A percentile compares a stretch with the other conserved stretches of the same genome.
phyloP scores from a whole-genome alignment of 2,329 filamentous ascomycete genomes.

The Diaporthe destruens region DNA sequence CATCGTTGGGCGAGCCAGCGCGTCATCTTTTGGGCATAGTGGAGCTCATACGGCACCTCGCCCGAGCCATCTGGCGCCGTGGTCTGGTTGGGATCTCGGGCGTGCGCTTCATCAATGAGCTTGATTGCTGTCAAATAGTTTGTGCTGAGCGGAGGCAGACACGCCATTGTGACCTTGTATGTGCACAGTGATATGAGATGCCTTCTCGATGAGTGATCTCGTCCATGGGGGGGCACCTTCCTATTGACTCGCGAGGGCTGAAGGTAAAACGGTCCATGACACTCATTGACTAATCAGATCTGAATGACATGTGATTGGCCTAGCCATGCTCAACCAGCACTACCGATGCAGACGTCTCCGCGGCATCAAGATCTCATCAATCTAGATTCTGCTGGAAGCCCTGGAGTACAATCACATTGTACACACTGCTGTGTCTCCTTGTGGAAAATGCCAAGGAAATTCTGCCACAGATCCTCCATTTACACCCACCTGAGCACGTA shows the following conservation, averaged over 20 bases:
- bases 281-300: conserved; percentile 29
- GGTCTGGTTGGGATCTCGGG: conserved; percentile 72
- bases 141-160: conserved; percentile 52
- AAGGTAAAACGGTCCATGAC: not conserved
- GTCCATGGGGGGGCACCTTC: not conserved
- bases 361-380: not conserved
- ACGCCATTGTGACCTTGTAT: conserved; percentile 41
- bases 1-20: conserved; percentile 73
- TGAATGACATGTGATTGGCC: conserved; percentile 35
- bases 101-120: conserved; percentile 80
- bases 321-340: not conserved
- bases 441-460: not conserved
- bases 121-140: conserved; percentile 67
- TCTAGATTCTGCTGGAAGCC: not conserved
- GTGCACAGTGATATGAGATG: not conserved
- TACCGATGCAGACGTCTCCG: not conserved
- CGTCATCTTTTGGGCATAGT: conserved; percentile 86
- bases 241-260: conserved; percentile 8
- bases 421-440: not conserved
- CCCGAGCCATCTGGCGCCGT: conserved; percentile 56
- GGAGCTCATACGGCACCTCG: conserved; percentile 79
- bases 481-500: too few relatives aligned
- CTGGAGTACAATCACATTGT: not conserved
- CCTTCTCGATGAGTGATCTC: not conserved
- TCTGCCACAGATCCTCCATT: too few relatives aligned